Evolutionary conservation across 2,329 filamentous ascomycete genomes (phyloP), one percentile per base, ranked within the genome.

Genomic region (Calonectria leucothoes): DNA sequence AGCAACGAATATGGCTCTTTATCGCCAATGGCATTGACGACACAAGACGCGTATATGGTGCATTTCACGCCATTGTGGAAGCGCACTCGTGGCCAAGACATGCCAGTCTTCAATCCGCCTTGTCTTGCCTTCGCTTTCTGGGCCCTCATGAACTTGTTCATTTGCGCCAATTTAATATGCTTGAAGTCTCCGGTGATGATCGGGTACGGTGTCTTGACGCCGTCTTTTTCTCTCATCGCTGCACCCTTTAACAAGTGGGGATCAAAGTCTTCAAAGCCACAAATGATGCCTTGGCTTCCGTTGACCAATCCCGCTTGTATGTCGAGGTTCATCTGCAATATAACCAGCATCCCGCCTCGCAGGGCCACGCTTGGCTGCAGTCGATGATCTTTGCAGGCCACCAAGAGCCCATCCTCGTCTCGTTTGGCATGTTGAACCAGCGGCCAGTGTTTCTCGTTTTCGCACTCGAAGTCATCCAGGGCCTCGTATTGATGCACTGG

Each of bases 11-110:
- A 88, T 0, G 89, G 88, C 65, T 79, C 25, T 2, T 83, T 80
- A 51, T 87, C 82, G 1, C 89, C 89, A 0, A 90, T 75, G 67
- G 89, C 83, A 23, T 84, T 86, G 33, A 89, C 81, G 10, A 85
- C 84, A 77, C 89, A 91, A 15, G 88, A 85, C 0, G 91, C 86
- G 45, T 85, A 87, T 27, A 93, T 89, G 0, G 87, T 87, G 5
- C 82, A 81, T 4, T 75, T 79, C 0, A 55, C 8, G 0, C 87
- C 87, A 69, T 91, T 90, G 33, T 86, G 82, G 73, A 93, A 93
- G 0, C 77, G 76, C 3, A 93, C 89, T 2, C 73, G 55, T 0
- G 80, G 81, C 76, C 79, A 81, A 1, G 29, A 29, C 14, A 52
- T 3, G 1, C 29, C 49, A 4, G 49, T 52, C 25, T 6, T 17